Evolutionary conservation across 2,329 filamentous ascomycete genomes (phyloP).

Genomic region (Neopestalotiopsis rosae): DNA sequence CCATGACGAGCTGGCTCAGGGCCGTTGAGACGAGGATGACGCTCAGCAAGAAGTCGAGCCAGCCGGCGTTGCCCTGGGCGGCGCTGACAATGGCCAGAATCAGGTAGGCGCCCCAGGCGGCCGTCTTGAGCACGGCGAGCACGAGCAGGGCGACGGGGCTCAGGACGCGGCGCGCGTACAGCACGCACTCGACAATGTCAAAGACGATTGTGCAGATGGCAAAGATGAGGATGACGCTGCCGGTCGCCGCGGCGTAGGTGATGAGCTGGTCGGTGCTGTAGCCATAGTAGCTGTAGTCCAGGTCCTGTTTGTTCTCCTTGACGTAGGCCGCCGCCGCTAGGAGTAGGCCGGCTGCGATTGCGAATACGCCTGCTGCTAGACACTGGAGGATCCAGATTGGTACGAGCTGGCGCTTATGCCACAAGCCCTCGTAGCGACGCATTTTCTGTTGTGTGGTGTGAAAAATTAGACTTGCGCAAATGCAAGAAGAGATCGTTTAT

Average conservation of each 20-base stretch:
- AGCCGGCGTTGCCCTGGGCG: constrained; percentile 3
- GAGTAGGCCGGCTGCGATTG: constrained; percentile 19
- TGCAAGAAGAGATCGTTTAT: background rate
- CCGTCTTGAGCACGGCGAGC: constrained; percentile 22
- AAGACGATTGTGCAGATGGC: constrained; percentile 23
- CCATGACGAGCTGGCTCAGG: constrained; percentile 21
- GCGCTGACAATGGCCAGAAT: constrained; percentile 20
- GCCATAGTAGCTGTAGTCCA: constrained; percentile 17
- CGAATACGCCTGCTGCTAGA: constrained; percentile 17
- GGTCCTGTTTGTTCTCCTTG: background rate
- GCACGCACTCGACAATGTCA: constrained; percentile 21
- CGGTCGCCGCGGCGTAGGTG: constrained; percentile 16
- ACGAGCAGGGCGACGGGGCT: constrained; percentile 23
- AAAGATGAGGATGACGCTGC: constrained; percentile 22
- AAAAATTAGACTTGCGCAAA: background rate
- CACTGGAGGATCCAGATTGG: constrained; percentile 27
- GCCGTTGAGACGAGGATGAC: constrained; percentile 20
- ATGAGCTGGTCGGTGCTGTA: constrained; percentile 17
- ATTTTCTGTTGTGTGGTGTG: constrained; percentile 15
- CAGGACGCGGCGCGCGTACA: constrained; percentile 21
- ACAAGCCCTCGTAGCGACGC: constrained; percentile 23
- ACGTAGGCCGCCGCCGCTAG: constrained; percentile 19
- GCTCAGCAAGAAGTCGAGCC: constrained; percentile 20
- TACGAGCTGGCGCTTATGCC: constrained; percentile 26
- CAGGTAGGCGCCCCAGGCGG: constrained; percentile 23